phyloP scores from a whole-genome alignment of 2,329 filamentous ascomycete genomes.

The Calonectria pseudoreteaudii region DNA sequence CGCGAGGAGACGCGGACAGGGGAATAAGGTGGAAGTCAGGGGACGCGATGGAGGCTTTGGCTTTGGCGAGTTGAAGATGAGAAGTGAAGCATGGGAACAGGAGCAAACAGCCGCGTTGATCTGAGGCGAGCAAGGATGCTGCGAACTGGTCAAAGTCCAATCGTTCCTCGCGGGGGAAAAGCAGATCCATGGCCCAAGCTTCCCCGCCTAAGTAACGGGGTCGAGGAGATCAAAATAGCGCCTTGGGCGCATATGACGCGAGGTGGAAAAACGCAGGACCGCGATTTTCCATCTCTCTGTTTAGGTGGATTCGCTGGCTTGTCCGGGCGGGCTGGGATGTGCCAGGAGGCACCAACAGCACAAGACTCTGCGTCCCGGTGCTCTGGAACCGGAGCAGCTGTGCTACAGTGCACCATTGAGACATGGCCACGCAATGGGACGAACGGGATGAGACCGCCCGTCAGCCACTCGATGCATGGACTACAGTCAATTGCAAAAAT shows the following conservation, averaged over 20 bases:
- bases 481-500: neutral
- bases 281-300: neutral
- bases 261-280: neutral
- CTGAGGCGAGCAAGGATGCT: neutral
- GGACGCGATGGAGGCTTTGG: neutral
- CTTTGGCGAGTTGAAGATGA: neutral
- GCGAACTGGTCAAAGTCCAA: constrained; percentile 1
- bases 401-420: neutral
- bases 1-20: neutral
- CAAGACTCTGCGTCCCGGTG: neutral
- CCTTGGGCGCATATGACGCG: constrained; percentile 6
- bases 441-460: neutral
- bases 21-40: neutral
- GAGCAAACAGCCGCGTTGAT: constrained; percentile 1
- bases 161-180: neutral
- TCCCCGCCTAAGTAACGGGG: constrained; percentile 5
- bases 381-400: constrained; percentile 7
- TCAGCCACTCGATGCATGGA: neutral
- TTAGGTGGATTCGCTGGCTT: neutral
- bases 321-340: neutral
- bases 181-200: constrained; percentile 18
- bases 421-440: constrained; percentile 4
- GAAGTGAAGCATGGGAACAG: neutral
- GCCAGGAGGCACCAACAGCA: neutral
- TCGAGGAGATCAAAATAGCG: neutral